These are phyloP conservation scores for Rhizophagus prolifer DNA, from an alignment of 192 early-diverging fungal species.

Conservation along the genomic window DNA sequence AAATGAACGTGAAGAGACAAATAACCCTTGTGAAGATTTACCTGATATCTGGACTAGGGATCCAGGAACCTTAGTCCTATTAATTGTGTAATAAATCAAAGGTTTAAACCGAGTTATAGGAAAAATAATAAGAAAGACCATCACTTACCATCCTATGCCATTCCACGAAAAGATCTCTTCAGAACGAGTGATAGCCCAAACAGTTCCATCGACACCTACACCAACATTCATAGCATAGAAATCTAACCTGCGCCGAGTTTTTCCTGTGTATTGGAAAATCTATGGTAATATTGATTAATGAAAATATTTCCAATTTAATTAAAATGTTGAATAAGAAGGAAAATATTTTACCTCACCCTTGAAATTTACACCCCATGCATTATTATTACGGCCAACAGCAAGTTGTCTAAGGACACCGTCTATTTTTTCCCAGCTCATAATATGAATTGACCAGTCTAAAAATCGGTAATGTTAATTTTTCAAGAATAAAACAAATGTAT, in stretches of 20 bases:
- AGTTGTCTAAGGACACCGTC: too few species aligned
- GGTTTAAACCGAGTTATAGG: background rate
- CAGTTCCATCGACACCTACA: background rate
- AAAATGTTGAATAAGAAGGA: background rate
- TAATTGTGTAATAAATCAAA: too few species aligned
- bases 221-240: background rate
- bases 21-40: background rate
- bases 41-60: background rate
- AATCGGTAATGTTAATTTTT: too few species aligned
- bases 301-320: background rate
- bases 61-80: background rate
- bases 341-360: background rate
- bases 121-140: background rate
- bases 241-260: too few species aligned
- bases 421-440: too few species aligned
- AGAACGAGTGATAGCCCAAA: background rate
- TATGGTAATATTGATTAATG: background rate
- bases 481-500: too few species aligned
- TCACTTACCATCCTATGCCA: background rate
- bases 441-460: too few species aligned
- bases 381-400: too few species aligned
- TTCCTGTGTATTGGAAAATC: background rate
- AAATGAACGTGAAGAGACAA: too few species aligned
- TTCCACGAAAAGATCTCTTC: background rate
- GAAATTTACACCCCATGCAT: too few species aligned